Base-by-base conservation (phyloP, 2,329 filamentous ascomycete species). In the Fusarium oxysporum region DNA sequence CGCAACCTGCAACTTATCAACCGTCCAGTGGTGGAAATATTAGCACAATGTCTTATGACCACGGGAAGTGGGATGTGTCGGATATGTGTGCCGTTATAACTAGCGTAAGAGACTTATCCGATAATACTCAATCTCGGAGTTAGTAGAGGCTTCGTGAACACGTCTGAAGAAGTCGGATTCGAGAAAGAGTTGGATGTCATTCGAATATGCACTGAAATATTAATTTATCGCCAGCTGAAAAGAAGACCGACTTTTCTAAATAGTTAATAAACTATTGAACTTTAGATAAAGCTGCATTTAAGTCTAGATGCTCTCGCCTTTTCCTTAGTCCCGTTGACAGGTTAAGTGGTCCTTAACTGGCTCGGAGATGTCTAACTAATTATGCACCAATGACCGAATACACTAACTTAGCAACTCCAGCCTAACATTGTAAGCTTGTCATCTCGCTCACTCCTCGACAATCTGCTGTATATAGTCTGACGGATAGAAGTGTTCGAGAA, bases 11-110 rank as follows among this genome's bases (percentile, higher is more conserved):
- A 28, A 16, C 8, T n/a, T 37, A 37, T 37, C 13, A 14, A 14
- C 13, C 17, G 17, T 17, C 50, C 23, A 53, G 33, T 53, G 50
- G 50, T 53, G 50, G 50, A 53, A 53, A 38, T 53, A 28, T 28
- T 53, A 8, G 9, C 7, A 1, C 23, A 38, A 0, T n/a, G 50
- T 28, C 33, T 53, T n/a, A 6, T 38, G 19, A 53, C 50, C 33
- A 53, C 50, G 50, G 50, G 33, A 53, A 53, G 50, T 53, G 50
- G 50, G 50, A 53, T 53, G n/a, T n/a, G 2, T 28, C 33, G 50
- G 33, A 21, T 38, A 53, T 53, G 19, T 53, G 33, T 38, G 50
- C 50, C 33, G 50, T 38, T 21, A 13, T 1, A 5, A n/a, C 10
- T 6, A 17, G 23, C 19, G 17, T 11, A 5, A 25, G 6, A 37